Conservation (phyloP, 306 rosid species). For the Leucaena leucocephala region DNA sequence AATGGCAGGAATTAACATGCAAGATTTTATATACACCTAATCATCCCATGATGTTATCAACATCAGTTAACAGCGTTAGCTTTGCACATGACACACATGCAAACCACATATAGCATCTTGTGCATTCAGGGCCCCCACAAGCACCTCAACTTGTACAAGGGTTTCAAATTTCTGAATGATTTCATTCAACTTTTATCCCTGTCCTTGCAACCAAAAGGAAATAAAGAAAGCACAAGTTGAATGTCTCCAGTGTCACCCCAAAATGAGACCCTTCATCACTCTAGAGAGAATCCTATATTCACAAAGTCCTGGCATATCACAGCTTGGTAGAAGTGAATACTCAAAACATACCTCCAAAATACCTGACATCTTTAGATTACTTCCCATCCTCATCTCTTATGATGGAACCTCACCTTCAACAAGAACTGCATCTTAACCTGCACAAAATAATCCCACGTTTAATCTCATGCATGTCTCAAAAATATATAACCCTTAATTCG, state of each 20-base stretch:
- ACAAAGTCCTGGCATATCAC: slow-evolving; percentile 40
- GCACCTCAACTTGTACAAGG: not conserved
- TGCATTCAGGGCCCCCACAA: not conserved
- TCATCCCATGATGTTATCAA: slow-evolving; percentile 33
- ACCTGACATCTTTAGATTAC: slow-evolving; percentile 23
- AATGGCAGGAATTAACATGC: slow-evolving; percentile 12
- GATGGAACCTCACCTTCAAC: slow-evolving; percentile 89
- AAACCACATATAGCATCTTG: slow-evolving; percentile 22
- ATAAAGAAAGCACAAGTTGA: slow-evolving; percentile 35
- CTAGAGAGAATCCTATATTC: slow-evolving; percentile 29
- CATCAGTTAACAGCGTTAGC: slow-evolving; percentile 40
- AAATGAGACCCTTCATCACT: slow-evolving; percentile 56
- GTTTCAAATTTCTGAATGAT: slow-evolving; percentile 14
- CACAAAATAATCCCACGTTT: slow-evolving; percentile 30
- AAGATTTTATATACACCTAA: slow-evolving; percentile 7
- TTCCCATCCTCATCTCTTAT: slow-evolving; percentile 64
- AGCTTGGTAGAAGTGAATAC: slow-evolving; percentile 19
- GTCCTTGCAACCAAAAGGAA: slow-evolving; percentile 24
- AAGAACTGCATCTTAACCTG: slow-evolving; percentile 96
- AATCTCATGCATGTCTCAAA: slow-evolving; percentile 25
- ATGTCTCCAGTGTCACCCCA: slow-evolving; percentile 60
- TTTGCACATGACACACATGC: slow-evolving; percentile 49
- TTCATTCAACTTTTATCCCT: slow-evolving; percentile 31
- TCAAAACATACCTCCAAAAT: slow-evolving; percentile 3
- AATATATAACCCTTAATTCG: slow-evolving; percentile 1